Base-by-base conservation (phyloP, 805 yeast species). In the Yarrowia divulgata region DNA sequence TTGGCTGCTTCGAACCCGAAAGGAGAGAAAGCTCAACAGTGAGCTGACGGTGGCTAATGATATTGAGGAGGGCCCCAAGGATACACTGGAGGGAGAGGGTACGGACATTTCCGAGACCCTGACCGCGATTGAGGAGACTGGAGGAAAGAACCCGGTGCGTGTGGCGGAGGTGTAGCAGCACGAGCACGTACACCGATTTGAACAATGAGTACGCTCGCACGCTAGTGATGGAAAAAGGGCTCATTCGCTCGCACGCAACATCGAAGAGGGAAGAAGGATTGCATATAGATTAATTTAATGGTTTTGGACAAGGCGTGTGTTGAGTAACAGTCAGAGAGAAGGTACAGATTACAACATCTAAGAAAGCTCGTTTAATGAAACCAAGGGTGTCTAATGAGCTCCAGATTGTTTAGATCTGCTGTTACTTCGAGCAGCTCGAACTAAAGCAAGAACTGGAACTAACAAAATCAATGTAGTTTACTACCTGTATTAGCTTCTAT, bases 1-100 rank as follows among this genome's bases (percentile, higher is more conserved):
- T 14, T 93, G 97, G 97, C 80, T 82, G 73, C 71, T 85, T 19
- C 71, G 81, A 18, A 72, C 73, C n/a, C 57, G 73, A 18, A 64
- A 69, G 66, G 66, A 45, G 32, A 69, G 72, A 45, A 71, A 62
- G 14, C 37, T 37, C 16, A 39, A 57, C 29, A 29, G 23, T 1
- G 63, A 57, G 37, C 37, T 57, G 9, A 57, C 63, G 1, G 48
- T 57, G 9, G 48, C 48, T 8, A 57, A 40, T 23, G 46, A 40
- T 2, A 7, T 19, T 8, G 48, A 40, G 12, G 48, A 57, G 39
- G 48, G 48, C 3, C 29, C 32, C 23, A 57, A 57, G 37, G 63
- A 40, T 8, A 18, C 8, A 0, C 14, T 49, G 37, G 63, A 57
- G n/a, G 29, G n/a, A 5, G 63, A 57, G 16, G 18, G 48, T 7